Base-by-base conservation (phyloP, 2,329 filamentous ascomycete genomes). In the Xylaria digitata region DNA sequence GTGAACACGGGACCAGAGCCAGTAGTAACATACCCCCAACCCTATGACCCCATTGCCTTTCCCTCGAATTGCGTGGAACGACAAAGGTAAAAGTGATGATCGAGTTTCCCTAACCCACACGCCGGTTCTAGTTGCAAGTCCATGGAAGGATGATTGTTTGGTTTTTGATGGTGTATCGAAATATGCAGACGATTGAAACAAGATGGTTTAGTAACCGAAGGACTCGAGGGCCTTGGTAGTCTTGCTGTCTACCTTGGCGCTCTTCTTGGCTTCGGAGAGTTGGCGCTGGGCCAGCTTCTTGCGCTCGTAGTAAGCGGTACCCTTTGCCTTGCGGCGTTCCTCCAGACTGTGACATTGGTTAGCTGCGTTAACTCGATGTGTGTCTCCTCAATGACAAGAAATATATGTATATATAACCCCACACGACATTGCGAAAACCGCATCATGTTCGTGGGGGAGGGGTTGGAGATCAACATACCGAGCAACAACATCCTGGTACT, bases 301-400 rank as follows among this genome's bases (percentile, higher is more conserved):
- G 90, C 94, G 94, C 89, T 97, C 94, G 90, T 98, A 98, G 92
- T 97, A 99, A 83, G 96, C 96, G 78, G 92, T 90, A 81, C 94
- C 92, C 93, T 98, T 99, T 84, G 96, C 95, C 90, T 99, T 99
- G 89, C 96, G 93, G 86, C 95, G 90, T 90, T 99, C 96, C 90
- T 99, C 96, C 81, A 99, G 90, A 86, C 96, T 98, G 79, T 76
- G 67, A 58, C 46, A n/a, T 37, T 65, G 72, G 76, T 74, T 61
- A 71, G 66, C 46, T 11, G 45, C 40, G 13, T 42, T 37, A 15
- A 7, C 46, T 55, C 7, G n/a, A 30, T 17, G 1, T 17, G 1
- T 45, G 13, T 42, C 34, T n/a, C 9, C 46, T 55, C 7, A 15
- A 30, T 15, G 1, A 37, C 58, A n/a, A 50, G 15, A 1, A 21